Evolutionary conservation across 176 grass and related monocot genomes (phyloP), one percentile per base, ranked within the genome.

Genomic region (Carex scoparia): DNA sequence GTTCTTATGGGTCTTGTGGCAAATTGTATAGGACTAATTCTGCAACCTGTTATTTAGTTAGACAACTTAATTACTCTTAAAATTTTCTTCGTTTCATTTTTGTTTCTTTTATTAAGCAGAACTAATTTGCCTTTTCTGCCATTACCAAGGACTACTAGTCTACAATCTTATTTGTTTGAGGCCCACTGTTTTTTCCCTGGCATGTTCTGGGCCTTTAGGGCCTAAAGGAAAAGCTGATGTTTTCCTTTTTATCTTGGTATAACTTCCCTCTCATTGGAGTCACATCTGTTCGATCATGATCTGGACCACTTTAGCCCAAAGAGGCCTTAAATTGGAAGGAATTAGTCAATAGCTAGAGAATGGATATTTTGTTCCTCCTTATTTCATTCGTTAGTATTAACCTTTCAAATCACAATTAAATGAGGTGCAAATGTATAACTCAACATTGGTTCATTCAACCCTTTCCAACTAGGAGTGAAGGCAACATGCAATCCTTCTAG

Each of bases 21-120:
- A 67, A 33, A 8, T 83, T 83, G 81, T 83, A 69, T 69, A 83
- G 81, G 58, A 66, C 59, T 82, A 30, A 65, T 82, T 61, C n/a
- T 23, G 57, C 44, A 66, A 69, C n/a, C 23, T 55, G 71, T 76
- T 55, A 76, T 76, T 76, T 76, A 31, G 72, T 76, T 76, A 54
- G n/a, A 76, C 23, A 54, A 51, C 19, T 75, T 75, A n/a, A 19
- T 44, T 19, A 10, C 13, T 72, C 27, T 48, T 54, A 55, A 76
- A 27, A 32, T 31, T 31, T 55, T 46, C 7, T 76, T 54, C 11
- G 4, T 51, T 42, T 48, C 23, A 76, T 76, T 30, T 4, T 13
- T 10, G 13, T 54, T 72, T 19, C 16, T 3, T n/a, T 72, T 46
- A 10, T 28, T 75, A 27, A 38, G 9, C 68, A 46, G 2, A 70